A percentile compares a stretch with the other conserved stretches of the same genome.
Evolutionary conservation across 2,329 filamentous ascomycete genomes (phyloP).

Genomic region (Elsinoe australis): DNA sequence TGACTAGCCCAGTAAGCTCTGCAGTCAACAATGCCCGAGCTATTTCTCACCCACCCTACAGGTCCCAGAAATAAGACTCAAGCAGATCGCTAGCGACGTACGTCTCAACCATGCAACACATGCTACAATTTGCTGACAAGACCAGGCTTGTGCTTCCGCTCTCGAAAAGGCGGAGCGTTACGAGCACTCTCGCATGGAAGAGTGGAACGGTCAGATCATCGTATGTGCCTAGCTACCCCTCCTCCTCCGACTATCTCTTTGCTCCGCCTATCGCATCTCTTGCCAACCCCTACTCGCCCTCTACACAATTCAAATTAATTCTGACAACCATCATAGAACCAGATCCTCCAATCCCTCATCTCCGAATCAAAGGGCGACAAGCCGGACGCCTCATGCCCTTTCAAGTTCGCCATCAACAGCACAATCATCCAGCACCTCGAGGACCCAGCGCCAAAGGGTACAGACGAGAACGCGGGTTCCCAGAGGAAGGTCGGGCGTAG

Average conservation of each 20-base stretch:
- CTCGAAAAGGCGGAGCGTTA: conserved; percentile 70
- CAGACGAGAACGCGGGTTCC: conserved; percentile 26
- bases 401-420: conserved; percentile 95
- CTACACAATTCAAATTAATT: too few relatives aligned
- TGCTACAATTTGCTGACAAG: conserved; percentile 5
- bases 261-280: too few relatives aligned
- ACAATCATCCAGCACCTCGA: conserved; percentile 94
- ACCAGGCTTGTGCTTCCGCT: conserved; percentile 72
- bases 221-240: conserved; percentile 48
- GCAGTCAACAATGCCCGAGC: not conserved
- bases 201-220: conserved; percentile 91
- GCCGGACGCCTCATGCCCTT: conserved; percentile 53
- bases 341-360: conserved; percentile 68
- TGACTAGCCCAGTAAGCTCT: conserved; percentile 1
- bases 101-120: not conserved
- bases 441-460: conserved; percentile 57
- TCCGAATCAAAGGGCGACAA: conserved; percentile 61
- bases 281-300: too few relatives aligned
- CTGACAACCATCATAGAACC: too few relatives aligned
- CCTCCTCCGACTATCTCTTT: too few relatives aligned
- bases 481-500: conserved; percentile 60
- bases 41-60: conserved; percentile 46
- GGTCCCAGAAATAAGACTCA: conserved; percentile 65
- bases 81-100: conserved; percentile 79
- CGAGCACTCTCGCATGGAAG: conserved; percentile 73